Evolutionary conservation across 306 rosid species (phyloP), one percentile per base, ranked within the genome.

Genomic region (Castanopsis chinensis): DNA sequence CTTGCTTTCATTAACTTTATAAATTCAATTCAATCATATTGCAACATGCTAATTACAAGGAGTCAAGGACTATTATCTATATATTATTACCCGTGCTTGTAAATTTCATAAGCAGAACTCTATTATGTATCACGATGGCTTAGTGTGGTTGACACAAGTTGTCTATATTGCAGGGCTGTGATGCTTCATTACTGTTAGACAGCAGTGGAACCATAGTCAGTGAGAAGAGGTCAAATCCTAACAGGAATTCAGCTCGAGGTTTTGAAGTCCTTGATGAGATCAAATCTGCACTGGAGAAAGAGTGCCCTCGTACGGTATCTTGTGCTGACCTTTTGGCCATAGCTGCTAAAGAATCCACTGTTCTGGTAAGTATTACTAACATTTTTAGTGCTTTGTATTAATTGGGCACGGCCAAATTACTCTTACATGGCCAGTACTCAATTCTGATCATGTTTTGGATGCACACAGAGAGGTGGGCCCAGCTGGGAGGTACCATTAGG

Each of bases 341-440:
- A 11, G 91, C 90, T 78, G 99, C 99, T 4, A 91, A 97, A 89
- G 98, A 95, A 82, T 92, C 97, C 14, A 91, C 97, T 73, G 93
- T 86, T 71, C 84, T 90, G 30, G 98, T 95, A 73, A 77, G 91
- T 70, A 27, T 32, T 37, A 5, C 27, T 25, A 35, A 35, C 41
- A 35, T 35, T 71, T 81, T 76, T 69, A 63, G 57, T 61, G 33
- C 74, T 56, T 19, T 77, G 59, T 37, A 45, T 70, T 67, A 28
- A 52, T 53, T 18, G 45, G 43, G 45, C 25, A 18, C 61, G 43
- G 23, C 41, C 33, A 57, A 60, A 69, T 74, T 4, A 5, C 27
- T 45, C 20, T 41, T 45, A 51, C 27, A 21, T 49, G 43, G 6
- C 74, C 68, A 23, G 80, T 30, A 10, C 6, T 56, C 55, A 17